phyloP scores from a whole-genome alignment of 78 protist genomes.

The Anaeramoeba flamelloides region DNA sequence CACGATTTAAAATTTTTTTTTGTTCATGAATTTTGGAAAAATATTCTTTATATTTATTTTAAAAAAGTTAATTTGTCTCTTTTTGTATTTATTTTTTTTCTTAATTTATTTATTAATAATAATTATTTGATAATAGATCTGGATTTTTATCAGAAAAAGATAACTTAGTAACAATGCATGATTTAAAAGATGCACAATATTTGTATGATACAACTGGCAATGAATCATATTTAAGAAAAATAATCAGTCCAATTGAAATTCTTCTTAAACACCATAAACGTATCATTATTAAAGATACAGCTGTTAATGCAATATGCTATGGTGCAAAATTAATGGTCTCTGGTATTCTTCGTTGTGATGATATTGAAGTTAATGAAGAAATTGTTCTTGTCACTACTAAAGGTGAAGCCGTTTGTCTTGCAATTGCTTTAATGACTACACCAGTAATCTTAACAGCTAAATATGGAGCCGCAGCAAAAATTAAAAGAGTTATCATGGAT shows the following conservation, averaged over 20 bases:
- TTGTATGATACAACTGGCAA: constrained; percentile 54
- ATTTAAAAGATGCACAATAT: constrained; percentile 93
- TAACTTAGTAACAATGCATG: constrained; percentile 92
- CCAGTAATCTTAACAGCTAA: constrained; percentile 75
- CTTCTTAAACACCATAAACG: constrained; percentile 77
- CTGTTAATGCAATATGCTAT: constrained; percentile 98
- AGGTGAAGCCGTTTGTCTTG: constrained; percentile 97
- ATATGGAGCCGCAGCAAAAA: constrained; percentile 96
- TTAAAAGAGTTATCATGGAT: constrained; percentile 99
- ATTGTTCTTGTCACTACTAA: constrained; percentile 94
- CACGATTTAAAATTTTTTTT: too few species aligned
- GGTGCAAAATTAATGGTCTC: constrained; percentile 95
- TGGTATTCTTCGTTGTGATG: constrained; percentile 90
- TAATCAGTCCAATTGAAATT: constrained; percentile 84
- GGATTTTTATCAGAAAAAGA: constrained; percentile 74
- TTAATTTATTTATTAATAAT: too few species aligned
- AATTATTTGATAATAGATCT: constrained; percentile 47
- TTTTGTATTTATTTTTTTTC: too few species aligned
- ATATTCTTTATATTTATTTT: constrained; percentile 35
- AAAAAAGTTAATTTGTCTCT: too few species aligned
- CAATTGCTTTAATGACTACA: constrained; percentile 93
- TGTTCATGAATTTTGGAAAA: constrained; percentile 88
- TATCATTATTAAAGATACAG: constrained; percentile 90
- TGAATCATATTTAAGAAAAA: constrained; percentile 16
- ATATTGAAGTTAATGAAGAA: constrained; percentile 81